A percentile compares a stretch with the other conserved stretches of the same genome.
Evolutionary conservation across 176 grass and related monocot species (phyloP).

Genomic region (Eleusine indica): DNA sequence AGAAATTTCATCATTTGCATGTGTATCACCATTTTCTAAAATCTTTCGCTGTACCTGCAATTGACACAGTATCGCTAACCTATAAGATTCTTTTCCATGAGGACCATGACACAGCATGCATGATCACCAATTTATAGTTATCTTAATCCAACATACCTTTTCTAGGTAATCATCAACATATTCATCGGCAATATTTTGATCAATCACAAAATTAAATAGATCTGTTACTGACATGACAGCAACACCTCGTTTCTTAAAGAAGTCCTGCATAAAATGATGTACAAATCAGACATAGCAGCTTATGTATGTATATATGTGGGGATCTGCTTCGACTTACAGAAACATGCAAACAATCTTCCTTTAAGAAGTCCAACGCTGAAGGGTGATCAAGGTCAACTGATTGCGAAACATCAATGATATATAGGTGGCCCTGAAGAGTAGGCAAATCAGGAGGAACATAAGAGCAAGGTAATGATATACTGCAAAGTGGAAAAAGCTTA

Average conservation of each 20-base stretch:
- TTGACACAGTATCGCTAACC: constrained; percentile 29
- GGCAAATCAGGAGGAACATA: not conserved
- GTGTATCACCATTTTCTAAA: constrained; percentile 64
- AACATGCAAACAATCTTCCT: constrained; percentile 98
- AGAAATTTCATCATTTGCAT: constrained; percentile 46
- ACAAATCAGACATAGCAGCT: not conserved
- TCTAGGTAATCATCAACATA: constrained; percentile 86
- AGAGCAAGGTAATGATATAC: not conserved
- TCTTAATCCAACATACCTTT: constrained; percentile 59
- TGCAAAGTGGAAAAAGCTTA: not conserved
- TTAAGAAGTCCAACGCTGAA: constrained; percentile 80
- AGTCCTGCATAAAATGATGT: constrained; percentile 59
- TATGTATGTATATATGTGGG: not conserved
- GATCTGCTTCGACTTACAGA: constrained; percentile 58
- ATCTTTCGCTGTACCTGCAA: constrained; percentile 83
- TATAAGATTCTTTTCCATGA: not conserved
- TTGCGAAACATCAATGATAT: constrained; percentile 98
- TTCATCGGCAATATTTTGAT: constrained; percentile 78
- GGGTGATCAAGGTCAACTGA: constrained; percentile 96
- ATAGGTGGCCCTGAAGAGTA: constrained; percentile 83
- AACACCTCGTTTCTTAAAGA: constrained; percentile 88
- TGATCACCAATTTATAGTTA: not conserved
- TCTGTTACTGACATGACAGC: constrained; percentile 78
- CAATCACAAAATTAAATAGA: constrained; percentile 90
- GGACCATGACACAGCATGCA: not conserved